These are phyloP conservation scores for Cyberlindnera xishuangbannaensis DNA, from an alignment of 805 yeast genomes.

Conservation along the genomic window DNA sequence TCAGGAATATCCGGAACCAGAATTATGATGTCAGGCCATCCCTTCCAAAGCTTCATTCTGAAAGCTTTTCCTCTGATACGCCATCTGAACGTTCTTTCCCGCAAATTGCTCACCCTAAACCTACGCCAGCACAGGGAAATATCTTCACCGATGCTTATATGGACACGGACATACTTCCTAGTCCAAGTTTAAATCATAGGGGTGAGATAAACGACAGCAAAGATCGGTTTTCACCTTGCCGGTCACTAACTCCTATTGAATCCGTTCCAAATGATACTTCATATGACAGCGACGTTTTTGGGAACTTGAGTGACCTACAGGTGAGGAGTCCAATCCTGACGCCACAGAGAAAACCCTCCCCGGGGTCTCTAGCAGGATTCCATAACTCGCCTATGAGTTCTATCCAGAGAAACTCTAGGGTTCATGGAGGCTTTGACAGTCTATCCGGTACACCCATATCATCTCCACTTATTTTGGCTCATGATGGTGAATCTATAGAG, in stretches of 20 bases:
- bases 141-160: slow-evolving; percentile 38
- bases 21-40: slow-evolving; percentile 15
- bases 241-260: slow-evolving; percentile 45
- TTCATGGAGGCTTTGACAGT: slow-evolving; percentile 17
- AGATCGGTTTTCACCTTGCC: slow-evolving; percentile 24
- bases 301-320: slow-evolving; percentile 22
- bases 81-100: slow-evolving; percentile 4
- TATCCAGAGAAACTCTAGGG: slow-evolving; percentile 45
- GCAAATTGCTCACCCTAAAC: slow-evolving; percentile 21
- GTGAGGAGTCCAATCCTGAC: slow-evolving; percentile 26
- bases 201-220: slow-evolving; percentile 10
- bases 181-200: slow-evolving; percentile 11
- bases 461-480: slow-evolving; percentile 51
- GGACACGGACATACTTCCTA: slow-evolving; percentile 37
- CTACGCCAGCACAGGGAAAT: slow-evolving; percentile 20
- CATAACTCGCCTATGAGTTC: slow-evolving; percentile 52
- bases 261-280: slow-evolving; percentile 10
- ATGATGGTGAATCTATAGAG: slow-evolving; percentile 32
- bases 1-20: slow-evolving; percentile 39
- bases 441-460: slow-evolving; percentile 41
- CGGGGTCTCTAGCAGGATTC: slow-evolving; percentile 15
- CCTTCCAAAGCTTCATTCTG: slow-evolving; percentile 2
- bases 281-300: slow-evolving; percentile 12
- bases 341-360: slow-evolving; percentile 27
- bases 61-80: slow-evolving; percentile 6